A percentile compares a stretch with the other conserved stretches of the same genome.
phyloP scores from a whole-genome alignment of 1,284 basidiomycete genomes.

The Tylopilus orsonianus region DNA sequence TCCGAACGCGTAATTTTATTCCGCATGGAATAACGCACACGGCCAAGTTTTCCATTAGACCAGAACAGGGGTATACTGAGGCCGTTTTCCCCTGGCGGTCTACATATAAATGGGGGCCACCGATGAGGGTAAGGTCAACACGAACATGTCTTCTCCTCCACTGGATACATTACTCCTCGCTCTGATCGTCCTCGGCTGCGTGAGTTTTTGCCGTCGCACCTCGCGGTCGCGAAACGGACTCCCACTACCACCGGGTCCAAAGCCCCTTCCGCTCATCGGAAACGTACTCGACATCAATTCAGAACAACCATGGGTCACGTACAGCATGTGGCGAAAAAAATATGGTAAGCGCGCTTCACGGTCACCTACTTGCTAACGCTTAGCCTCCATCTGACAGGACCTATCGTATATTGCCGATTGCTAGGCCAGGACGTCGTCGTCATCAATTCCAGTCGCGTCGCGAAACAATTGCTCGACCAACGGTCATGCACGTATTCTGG shows the following conservation, averaged over 20 bases:
- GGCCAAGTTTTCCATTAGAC: slow-evolving; percentile 5
- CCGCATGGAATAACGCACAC: slow-evolving; percentile 6
- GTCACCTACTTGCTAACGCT: neutral
- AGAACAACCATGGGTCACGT: slow-evolving; percentile 41
- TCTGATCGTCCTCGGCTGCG: slow-evolving; percentile 18
- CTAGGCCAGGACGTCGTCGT: slow-evolving; percentile 29
- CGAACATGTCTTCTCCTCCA: slow-evolving; percentile 16
- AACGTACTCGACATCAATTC: slow-evolving; percentile 48
- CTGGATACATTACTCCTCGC: slow-evolving; percentile 11
- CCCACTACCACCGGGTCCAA: slow-evolving; percentile 37
- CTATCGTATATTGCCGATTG: slow-evolving; percentile 29
- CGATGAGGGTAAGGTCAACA: neutral
- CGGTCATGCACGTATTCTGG: slow-evolving; percentile 33
- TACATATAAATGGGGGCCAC: slow-evolving; percentile 22
- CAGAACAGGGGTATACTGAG: slow-evolving; percentile 18
- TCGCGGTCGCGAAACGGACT: slow-evolving; percentile 10
- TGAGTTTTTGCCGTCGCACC: slow-evolving; percentile 6
- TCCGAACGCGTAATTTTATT: slow-evolving; percentile 15
- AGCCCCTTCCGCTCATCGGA: slow-evolving; percentile 35
- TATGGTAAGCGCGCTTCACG: slow-evolving; percentile 20
- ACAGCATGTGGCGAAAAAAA: slow-evolving; percentile 28
- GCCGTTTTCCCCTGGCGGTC: slow-evolving; percentile 6
- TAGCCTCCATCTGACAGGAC: slow-evolving; percentile 17
- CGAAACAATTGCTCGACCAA: slow-evolving; percentile 31
- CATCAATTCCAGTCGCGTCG: slow-evolving; percentile 30